Conservation (phyloP, 2,329 filamentous ascomycete species). For the Colletotrichum karsti region DNA sequence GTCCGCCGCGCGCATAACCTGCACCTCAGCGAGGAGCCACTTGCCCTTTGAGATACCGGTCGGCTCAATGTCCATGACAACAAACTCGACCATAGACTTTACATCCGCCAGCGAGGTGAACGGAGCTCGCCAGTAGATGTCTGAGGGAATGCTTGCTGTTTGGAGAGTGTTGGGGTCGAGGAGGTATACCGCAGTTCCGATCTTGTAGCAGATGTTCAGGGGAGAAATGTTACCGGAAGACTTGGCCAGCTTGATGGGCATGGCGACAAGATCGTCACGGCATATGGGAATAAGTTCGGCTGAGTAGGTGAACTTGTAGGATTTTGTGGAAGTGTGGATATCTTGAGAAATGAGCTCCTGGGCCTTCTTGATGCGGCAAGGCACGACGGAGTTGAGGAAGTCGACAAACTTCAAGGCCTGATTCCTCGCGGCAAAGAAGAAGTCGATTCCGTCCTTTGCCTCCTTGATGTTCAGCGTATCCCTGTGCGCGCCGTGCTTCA, state of each 20-base stretch:
- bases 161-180: slow-evolving; percentile 92
- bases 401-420: slow-evolving; percentile 93
- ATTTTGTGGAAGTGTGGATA: slow-evolving; percentile 87
- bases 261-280: slow-evolving; percentile 95
- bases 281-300: slow-evolving; percentile 92
- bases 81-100: slow-evolving; percentile 87
- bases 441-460: slow-evolving; percentile 93
- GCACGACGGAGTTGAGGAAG: slow-evolving; percentile 84
- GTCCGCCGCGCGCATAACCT: slow-evolving; percentile 86
- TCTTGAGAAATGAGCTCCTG: slow-evolving; percentile 93
- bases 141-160: slow-evolving; percentile 83
- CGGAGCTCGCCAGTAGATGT: slow-evolving; percentile 90
- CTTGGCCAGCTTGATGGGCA: slow-evolving; percentile 90
- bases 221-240: slow-evolving; percentile 89
- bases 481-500: slow-evolving; percentile 90
- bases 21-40: slow-evolving; percentile 86
- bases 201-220: slow-evolving; percentile 79
- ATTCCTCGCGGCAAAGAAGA: slow-evolving; percentile 90
- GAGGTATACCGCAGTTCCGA: slow-evolving; percentile 90
- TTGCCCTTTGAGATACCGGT: slow-evolving; percentile 79
- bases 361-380: slow-evolving; percentile 78
- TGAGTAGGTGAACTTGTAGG: slow-evolving; percentile 94
- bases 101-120: slow-evolving; percentile 87
- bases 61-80: slow-evolving; percentile 93
- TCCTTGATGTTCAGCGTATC: slow-evolving; percentile 99